A percentile compares a stretch with the other conserved stretches of the same genome.
phyloP scores from a whole-genome alignment of 169 alveolate species.

The Cryptosporidium sp. region DNA sequence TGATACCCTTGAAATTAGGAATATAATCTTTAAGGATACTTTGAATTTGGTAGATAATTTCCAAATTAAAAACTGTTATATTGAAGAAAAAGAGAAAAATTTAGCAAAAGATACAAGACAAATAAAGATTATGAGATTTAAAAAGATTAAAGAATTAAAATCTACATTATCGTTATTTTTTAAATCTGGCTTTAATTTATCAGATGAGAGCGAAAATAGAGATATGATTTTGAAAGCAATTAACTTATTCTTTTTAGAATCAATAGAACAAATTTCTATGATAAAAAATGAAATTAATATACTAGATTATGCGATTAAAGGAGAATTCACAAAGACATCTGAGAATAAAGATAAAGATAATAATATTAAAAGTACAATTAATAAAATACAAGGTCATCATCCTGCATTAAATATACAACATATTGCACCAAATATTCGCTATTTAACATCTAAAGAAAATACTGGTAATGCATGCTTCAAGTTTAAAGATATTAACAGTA shows the following conservation, averaged over 20 bases:
- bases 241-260: slow-evolving; percentile 48
- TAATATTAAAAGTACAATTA: background rate
- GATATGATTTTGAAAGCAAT: slow-evolving; percentile 19
- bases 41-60: slow-evolving; percentile 9
- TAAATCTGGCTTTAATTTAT: slow-evolving; percentile 13
- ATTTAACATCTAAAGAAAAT: slow-evolving; percentile 6
- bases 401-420: slow-evolving; percentile 13
- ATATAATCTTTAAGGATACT: slow-evolving; percentile 20
- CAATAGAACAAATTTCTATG: slow-evolving; percentile 17
- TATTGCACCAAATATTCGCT: slow-evolving; percentile 37
- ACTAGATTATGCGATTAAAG: background rate
- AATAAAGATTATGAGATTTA: slow-evolving; percentile 45
- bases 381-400: too few relatives aligned
- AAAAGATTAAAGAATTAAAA: slow-evolving; percentile 40
- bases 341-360: background rate
- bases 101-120: slow-evolving; percentile 1
- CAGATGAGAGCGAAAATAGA: slow-evolving; percentile 49
- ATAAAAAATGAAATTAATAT: slow-evolving; percentile 18
- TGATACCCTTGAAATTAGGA: background rate
- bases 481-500: background rate
- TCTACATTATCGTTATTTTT: background rate
- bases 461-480: background rate
- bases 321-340: background rate
- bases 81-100: background rate
- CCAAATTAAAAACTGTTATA: background rate